Evolutionary conservation across 768 basidiomycete species (phyloP).

Genomic region (Russula sp.): DNA sequence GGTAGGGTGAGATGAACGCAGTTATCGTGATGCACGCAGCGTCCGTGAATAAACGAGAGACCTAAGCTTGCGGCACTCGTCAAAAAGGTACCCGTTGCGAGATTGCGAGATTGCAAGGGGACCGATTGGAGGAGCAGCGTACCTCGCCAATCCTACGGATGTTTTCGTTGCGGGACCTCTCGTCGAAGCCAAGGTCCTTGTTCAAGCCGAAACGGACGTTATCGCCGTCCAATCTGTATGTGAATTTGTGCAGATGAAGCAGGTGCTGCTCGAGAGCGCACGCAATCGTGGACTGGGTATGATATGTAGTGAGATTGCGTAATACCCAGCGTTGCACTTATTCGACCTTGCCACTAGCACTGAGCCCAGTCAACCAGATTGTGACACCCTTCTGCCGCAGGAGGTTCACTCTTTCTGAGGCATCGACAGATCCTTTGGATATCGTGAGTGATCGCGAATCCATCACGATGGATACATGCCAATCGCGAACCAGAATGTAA

Average conservation of each 20-base stretch:
- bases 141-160: slow-evolving; percentile 97
- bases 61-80: slow-evolving; percentile 41
- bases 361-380: slow-evolving; percentile 89
- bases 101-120: background rate
- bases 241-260: slow-evolving; percentile 75
- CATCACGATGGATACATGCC: background rate
- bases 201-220: slow-evolving; percentile 94
- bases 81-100: slow-evolving; percentile 2
- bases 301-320: background rate
- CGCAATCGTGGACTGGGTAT: slow-evolving; percentile 83
- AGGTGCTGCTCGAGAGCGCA: slow-evolving; percentile 96
- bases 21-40: slow-evolving; percentile 82
- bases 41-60: slow-evolving; percentile 90
- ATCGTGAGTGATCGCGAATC: slow-evolving; percentile 4
- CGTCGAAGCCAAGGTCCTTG: slow-evolving; percentile 93
- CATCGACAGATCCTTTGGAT: slow-evolving; percentile 12
- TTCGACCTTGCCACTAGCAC: slow-evolving; percentile 87
- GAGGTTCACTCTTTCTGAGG: slow-evolving; percentile 11
- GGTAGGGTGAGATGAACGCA: slow-evolving; percentile 98
- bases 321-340: background rate
- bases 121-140: slow-evolving; percentile 19
- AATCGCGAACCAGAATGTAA: slow-evolving; percentile 15
- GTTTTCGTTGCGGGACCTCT: slow-evolving; percentile 88
- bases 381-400: slow-evolving; percentile 12
- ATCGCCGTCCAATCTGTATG: slow-evolving; percentile 94